These are phyloP conservation scores for Agrocybe chaxingu DNA, from an alignment of 768 basidiomycete genomes.

Conservation along the genomic window DNA sequence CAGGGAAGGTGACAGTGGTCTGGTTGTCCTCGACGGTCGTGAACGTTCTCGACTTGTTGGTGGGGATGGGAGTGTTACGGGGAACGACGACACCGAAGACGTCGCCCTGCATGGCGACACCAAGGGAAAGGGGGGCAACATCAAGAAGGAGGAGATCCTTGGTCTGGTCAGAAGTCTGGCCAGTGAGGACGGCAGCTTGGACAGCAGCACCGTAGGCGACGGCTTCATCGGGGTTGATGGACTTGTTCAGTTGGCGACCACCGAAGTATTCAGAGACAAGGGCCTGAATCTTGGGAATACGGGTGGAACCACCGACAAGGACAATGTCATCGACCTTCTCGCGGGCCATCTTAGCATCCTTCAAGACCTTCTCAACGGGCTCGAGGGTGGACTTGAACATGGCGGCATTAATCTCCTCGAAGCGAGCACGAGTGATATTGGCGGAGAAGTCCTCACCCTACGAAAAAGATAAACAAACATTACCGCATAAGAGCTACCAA, in stretches of 20 bases:
- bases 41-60: constrained; percentile 98
- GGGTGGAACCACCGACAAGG: constrained; percentile 98
- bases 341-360: constrained; percentile 97
- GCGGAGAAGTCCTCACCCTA: constrained; percentile 97
- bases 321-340: constrained; percentile 99
- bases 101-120: constrained; percentile 99
- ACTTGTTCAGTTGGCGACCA: constrained; percentile 98
- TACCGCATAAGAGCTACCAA: background rate
- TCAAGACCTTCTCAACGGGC: constrained; percentile 98
- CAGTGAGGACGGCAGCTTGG: constrained; percentile 98
- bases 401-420: constrained; percentile 97
- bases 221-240: constrained; percentile 99
- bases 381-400: constrained; percentile 97
- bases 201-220: constrained; percentile 99
- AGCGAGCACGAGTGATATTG: constrained; percentile 98
- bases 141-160: constrained; percentile 98
- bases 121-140: constrained; percentile 96
- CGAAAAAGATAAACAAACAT: background rate
- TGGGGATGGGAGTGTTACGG: constrained; percentile 98
- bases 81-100: constrained; percentile 99
- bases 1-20: constrained; percentile 99
- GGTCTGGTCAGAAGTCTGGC: constrained; percentile 98
- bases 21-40: constrained; percentile 99
- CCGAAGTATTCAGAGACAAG: constrained; percentile 99
- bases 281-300: constrained; percentile 98